Conservation (phyloP, 2,329 filamentous ascomycete species). For the Xylaria sp. region DNA sequence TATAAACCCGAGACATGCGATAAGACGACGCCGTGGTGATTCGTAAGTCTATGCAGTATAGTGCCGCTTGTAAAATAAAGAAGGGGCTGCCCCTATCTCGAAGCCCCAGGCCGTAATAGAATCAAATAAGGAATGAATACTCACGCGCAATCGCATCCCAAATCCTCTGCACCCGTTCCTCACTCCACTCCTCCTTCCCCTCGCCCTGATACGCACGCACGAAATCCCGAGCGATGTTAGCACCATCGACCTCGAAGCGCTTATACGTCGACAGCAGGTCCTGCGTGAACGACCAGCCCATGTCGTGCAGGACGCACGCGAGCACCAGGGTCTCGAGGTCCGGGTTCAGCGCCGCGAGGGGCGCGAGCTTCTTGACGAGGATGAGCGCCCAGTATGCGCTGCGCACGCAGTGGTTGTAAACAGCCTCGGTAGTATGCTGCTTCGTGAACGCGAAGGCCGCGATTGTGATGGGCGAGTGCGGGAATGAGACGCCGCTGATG, state of each 20-base stretch:
- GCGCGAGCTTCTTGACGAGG: constrained; percentile 26
- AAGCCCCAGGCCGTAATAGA: background rate
- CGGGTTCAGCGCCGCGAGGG: background rate
- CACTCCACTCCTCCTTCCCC: constrained; percentile 18
- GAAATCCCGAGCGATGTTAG: constrained; percentile 26
- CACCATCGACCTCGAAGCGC: constrained; percentile 35
- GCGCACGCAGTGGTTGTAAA: constrained; percentile 35
- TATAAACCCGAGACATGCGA: background rate
- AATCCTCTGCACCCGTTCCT: constrained; percentile 17
- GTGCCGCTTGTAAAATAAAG: background rate
- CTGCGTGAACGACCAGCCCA: constrained; percentile 30
- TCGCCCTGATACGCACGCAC: constrained; percentile 3
- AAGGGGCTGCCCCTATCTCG: background rate
- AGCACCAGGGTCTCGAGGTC: constrained; percentile 30
- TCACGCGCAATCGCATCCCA: constrained; percentile 22
- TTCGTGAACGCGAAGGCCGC: constrained; percentile 32
- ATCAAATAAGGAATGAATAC: background rate
- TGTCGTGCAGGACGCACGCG: constrained; percentile 31
- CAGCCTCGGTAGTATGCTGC: constrained; percentile 23
- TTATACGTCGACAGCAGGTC: constrained; percentile 19
- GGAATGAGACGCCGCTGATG: constrained; percentile 29
- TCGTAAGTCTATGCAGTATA: background rate
- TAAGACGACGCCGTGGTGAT: background rate
- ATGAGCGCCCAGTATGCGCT: constrained; percentile 32
- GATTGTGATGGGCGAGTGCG: constrained; percentile 24